A percentile compares a stretch with the other conserved stretches of the same genome.
Evolutionary conservation across 1,284 basidiomycete species (phyloP).

Genomic region (Cutaneotrichosporon spelunceum): DNA sequence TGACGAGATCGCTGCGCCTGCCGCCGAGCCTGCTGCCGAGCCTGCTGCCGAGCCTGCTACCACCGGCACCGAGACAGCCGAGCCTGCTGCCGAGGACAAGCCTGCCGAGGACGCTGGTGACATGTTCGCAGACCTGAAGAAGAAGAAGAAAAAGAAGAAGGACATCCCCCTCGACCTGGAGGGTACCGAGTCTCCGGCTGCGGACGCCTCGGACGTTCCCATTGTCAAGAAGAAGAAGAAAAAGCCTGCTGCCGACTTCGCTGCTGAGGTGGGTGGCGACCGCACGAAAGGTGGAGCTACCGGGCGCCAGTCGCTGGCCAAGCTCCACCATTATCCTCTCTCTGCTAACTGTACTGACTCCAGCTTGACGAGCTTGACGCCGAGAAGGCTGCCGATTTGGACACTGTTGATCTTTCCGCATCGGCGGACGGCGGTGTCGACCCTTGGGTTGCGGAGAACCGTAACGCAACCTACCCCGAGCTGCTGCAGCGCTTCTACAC

Average conservation of each 20-base stretch:
- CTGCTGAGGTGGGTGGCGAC: conserved; percentile 63
- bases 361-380: conserved; percentile 50
- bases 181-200: conserved; percentile 22
- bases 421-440: conserved; percentile 55
- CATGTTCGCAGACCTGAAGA: conserved; percentile 57
- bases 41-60: conserved; percentile 32
- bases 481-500: conserved; percentile 90
- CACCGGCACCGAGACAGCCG: conserved; percentile 37
- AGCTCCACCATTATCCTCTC: neutral
- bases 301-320: neutral
- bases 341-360: conserved; percentile 1
- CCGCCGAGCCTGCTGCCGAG: conserved; percentile 29
- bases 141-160: conserved; percentile 57
- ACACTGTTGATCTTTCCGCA: conserved; percentile 73
- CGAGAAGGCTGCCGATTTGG: conserved; percentile 63
- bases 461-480: conserved; percentile 91
- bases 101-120: conserved; percentile 40
- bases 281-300: neutral
- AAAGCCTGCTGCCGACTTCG: conserved; percentile 57
- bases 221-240: conserved; percentile 57
- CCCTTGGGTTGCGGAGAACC: conserved; percentile 81
- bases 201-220: conserved; percentile 50
- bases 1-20: conserved; percentile 42
- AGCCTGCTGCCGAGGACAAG: conserved; percentile 29
- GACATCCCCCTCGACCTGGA: conserved; percentile 50